A percentile compares a stretch with the other conserved stretches of the same genome.
These are phyloP conservation scores for Termitomyces sp. DNA, from an alignment of 768 basidiomycete species.

Conservation along the genomic window DNA sequence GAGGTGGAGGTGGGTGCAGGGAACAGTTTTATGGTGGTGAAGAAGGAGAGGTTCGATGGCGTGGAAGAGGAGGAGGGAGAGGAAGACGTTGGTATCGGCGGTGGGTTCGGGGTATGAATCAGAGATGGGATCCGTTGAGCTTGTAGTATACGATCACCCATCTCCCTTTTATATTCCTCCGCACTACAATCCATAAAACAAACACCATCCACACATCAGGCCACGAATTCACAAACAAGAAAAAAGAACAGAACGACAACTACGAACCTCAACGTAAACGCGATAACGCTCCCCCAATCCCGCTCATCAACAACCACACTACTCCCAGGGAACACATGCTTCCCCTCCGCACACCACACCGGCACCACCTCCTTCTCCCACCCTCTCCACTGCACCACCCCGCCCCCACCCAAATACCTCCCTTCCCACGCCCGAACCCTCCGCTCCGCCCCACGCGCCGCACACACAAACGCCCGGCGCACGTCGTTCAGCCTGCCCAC, in stretches of 20 bases:
- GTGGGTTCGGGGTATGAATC: too few relatives aligned
- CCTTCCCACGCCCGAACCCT: slow-evolving; percentile 51
- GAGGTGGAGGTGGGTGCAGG: slow-evolving; percentile 32
- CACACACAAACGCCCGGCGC: slow-evolving; percentile 50
- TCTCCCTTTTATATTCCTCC: slow-evolving; percentile 51
- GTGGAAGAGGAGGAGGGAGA: background rate
- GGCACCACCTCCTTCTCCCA: slow-evolving; percentile 52
- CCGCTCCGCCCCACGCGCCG: slow-evolving; percentile 49
- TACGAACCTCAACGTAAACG: slow-evolving; percentile 67
- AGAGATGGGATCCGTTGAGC: too few relatives aligned
- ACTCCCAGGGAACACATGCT: slow-evolving; percentile 61
- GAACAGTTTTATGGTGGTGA: slow-evolving; percentile 52
- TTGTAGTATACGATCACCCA: slow-evolving; percentile 34
- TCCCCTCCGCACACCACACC: slow-evolving; percentile 57
- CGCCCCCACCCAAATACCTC: slow-evolving; percentile 45
- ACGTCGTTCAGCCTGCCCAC: slow-evolving; percentile 54
- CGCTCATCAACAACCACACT: slow-evolving; percentile 64
- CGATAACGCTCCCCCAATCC: slow-evolving; percentile 75
- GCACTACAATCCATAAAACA: too few relatives aligned
- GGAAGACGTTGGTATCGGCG: slow-evolving; percentile 3
- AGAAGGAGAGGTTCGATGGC: slow-evolving; percentile 40
- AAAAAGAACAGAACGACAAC: too few relatives aligned
- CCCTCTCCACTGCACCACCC: slow-evolving; percentile 16
- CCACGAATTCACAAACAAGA: background rate
- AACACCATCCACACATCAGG: too few relatives aligned